These are phyloP conservation scores for Limnomonas spitsbergensis DNA, from an alignment of 139 green algal species.

Conservation along the genomic window DNA sequence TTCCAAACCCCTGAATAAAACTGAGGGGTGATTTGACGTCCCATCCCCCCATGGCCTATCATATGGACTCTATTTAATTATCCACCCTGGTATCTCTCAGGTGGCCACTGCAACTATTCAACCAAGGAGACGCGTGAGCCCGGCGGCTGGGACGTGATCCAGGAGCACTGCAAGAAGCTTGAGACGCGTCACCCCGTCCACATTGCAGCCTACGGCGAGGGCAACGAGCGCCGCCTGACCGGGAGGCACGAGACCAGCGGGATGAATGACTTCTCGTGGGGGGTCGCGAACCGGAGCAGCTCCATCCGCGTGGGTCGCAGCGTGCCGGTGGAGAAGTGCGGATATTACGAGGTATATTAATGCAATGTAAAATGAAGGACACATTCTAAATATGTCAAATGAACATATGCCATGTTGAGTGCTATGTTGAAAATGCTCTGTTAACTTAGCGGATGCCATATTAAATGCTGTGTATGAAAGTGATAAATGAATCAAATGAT, in stretches of 20 bases:
- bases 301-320: conserved; percentile 79
- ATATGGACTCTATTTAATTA: too few species aligned
- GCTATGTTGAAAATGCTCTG: background rate
- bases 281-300: conserved; percentile 93
- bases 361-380: background rate
- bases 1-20: too few species aligned
- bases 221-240: conserved; percentile 97
- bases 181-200: conserved; percentile 70
- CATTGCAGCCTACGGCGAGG: conserved; percentile 55
- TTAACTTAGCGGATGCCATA: background rate
- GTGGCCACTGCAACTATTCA: conserved; percentile 94
- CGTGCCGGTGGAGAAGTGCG: conserved; percentile 87
- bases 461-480: background rate
- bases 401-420: background rate
- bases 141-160: conserved; percentile 83
- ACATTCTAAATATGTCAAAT: background rate
- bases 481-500: background rate
- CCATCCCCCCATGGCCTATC: too few species aligned
- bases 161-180: conserved; percentile 80
- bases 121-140: conserved; percentile 80
- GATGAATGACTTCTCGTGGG: conserved; percentile 96
- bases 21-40: too few species aligned
- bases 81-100: too few species aligned
- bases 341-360: conserved; percentile 95
- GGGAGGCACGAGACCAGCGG: conserved; percentile 86